These are phyloP conservation scores for Arthrinium puccinioides DNA, from an alignment of 2,329 filamentous ascomycete species.

Conservation along the genomic window DNA sequence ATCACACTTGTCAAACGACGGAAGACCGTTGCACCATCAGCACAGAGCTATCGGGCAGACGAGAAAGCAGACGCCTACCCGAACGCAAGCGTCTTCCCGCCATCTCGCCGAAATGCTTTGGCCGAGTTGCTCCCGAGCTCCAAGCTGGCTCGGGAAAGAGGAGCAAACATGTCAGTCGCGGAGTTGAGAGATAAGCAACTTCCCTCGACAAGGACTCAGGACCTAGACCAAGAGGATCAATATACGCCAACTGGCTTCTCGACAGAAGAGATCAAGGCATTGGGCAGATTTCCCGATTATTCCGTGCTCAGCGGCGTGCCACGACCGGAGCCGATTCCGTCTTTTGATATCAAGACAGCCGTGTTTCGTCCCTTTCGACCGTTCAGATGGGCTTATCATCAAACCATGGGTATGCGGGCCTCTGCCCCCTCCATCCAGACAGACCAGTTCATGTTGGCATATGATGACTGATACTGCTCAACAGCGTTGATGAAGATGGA, in stretches of 20 bases:
- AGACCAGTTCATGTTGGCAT: not conserved
- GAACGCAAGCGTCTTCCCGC: constrained; percentile 4
- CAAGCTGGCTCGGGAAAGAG: constrained; percentile 2
- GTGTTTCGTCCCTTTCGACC: constrained; percentile 70
- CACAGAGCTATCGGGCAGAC: not conserved
- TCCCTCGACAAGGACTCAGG: constrained; percentile 1
- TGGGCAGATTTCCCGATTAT: constrained; percentile 78
- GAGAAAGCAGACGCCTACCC: constrained; percentile 2
- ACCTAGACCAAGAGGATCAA: constrained; percentile 1
- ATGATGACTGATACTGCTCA: constrained; percentile 2
- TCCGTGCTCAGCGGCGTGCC: constrained; percentile 67
- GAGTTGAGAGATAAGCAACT: constrained; percentile 4
- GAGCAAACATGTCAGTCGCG: not conserved
- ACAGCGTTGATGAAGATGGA: constrained; percentile 72
- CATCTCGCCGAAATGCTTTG: constrained; percentile 3
- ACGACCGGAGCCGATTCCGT: constrained; percentile 52
- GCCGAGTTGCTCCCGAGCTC: not conserved
- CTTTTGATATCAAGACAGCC: constrained; percentile 64
- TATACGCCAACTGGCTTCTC: constrained; percentile 48
- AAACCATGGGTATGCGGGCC: constrained; percentile 71
- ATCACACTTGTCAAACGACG: not conserved
- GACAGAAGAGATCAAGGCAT: constrained; percentile 56
- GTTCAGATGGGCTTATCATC: constrained; percentile 78
- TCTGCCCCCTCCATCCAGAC: not conserved
- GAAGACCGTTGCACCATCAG: not conserved